Evolutionary conservation across 2,329 filamentous ascomycete species (phyloP).

Genomic region (Fusarium ambrosium): DNA sequence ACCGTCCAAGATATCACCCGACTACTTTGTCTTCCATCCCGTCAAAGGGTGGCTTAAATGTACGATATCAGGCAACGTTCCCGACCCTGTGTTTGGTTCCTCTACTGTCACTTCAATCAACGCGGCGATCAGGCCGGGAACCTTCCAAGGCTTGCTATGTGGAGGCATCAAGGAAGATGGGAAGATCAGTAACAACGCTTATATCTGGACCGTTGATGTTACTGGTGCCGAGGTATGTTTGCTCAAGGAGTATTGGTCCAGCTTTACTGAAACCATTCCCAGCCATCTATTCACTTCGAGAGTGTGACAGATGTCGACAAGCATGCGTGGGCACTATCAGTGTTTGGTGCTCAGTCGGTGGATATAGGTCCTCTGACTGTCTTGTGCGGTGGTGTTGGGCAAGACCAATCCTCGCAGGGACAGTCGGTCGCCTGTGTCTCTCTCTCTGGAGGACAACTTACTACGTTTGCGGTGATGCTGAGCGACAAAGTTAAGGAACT

Average conservation of each 20-base stretch:
- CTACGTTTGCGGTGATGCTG: slow-evolving; percentile 11
- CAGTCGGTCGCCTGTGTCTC: slow-evolving; percentile 45
- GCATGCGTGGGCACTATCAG: slow-evolving; percentile 36
- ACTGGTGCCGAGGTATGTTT: slow-evolving; percentile 54
- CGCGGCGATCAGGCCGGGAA: slow-evolving; percentile 42
- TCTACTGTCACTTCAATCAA: slow-evolving; percentile 51
- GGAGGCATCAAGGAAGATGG: slow-evolving; percentile 80
- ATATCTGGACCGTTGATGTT: slow-evolving; percentile 72
- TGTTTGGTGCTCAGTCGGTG: slow-evolving; percentile 51
- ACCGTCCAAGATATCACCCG: slow-evolving; percentile 61
- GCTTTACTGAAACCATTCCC: slow-evolving; percentile 6
- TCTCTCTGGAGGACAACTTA: slow-evolving; percentile 47
- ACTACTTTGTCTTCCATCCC: slow-evolving; percentile 67
- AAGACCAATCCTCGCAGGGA: slow-evolving; percentile 45
- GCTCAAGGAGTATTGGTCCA: not conserved
- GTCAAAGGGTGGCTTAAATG: slow-evolving; percentile 63
- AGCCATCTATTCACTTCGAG: slow-evolving; percentile 49
- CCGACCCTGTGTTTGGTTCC: slow-evolving; percentile 60
- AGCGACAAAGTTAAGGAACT: slow-evolving; percentile 14
- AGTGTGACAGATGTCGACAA: slow-evolving; percentile 7
- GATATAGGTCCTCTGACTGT: slow-evolving; percentile 38
- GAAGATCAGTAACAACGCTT: slow-evolving; percentile 71
- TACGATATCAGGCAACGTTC: slow-evolving; percentile 49
- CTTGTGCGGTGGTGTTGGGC: slow-evolving; percentile 53
- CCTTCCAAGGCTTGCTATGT: slow-evolving; percentile 72